These are phyloP conservation scores for Domatiomyces globalis DNA, from an alignment of 2,329 filamentous ascomycete genomes.

Conservation along the genomic window DNA sequence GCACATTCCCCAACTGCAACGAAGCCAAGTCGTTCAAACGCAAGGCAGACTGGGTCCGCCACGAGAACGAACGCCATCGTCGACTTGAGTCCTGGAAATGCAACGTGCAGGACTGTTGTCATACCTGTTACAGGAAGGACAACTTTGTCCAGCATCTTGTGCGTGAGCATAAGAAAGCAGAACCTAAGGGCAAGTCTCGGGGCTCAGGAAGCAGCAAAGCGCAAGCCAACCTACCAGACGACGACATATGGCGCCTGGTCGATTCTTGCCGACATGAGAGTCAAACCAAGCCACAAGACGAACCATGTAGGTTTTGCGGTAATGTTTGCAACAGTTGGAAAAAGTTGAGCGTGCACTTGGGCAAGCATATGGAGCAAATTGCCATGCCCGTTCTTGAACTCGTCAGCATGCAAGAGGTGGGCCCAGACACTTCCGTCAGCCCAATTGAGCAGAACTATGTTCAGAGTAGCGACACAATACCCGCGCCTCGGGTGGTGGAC, in stretches of 20 bases:
- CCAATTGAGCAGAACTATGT: slow-evolving; percentile 43
- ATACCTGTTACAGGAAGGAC: slow-evolving; percentile 74
- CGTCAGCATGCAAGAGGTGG: slow-evolving; percentile 30
- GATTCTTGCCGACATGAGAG: slow-evolving; percentile 65
- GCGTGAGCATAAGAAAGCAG: slow-evolving; percentile 72
- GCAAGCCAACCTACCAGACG: slow-evolving; percentile 28
- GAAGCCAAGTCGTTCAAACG: slow-evolving; percentile 88
- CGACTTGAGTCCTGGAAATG: slow-evolving; percentile 88
- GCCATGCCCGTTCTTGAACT: slow-evolving; percentile 60
- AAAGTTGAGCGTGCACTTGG: slow-evolving; percentile 82
- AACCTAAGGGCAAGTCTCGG: slow-evolving; percentile 62
- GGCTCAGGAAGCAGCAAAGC: slow-evolving; percentile 51
- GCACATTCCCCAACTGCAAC: slow-evolving; percentile 69
- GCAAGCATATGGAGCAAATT: slow-evolving; percentile 88
- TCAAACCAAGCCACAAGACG: slow-evolving; percentile 49
- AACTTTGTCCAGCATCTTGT: slow-evolving; percentile 90
- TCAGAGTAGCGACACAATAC: slow-evolving; percentile 25
- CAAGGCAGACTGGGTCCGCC: slow-evolving; percentile 89
- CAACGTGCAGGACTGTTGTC: slow-evolving; percentile 63
- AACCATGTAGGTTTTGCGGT: slow-evolving; percentile 77
- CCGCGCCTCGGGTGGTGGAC: slow-evolving; percentile 3
- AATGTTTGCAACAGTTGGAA: slow-evolving; percentile 75
- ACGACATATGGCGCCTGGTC: slow-evolving; percentile 62
- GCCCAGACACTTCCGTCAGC: slow-evolving; percentile 49
- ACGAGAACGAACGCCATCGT: slow-evolving; percentile 82